Conservation (phyloP, 1,284 basidiomycete genomes). For the Peniophora sp. region DNA sequence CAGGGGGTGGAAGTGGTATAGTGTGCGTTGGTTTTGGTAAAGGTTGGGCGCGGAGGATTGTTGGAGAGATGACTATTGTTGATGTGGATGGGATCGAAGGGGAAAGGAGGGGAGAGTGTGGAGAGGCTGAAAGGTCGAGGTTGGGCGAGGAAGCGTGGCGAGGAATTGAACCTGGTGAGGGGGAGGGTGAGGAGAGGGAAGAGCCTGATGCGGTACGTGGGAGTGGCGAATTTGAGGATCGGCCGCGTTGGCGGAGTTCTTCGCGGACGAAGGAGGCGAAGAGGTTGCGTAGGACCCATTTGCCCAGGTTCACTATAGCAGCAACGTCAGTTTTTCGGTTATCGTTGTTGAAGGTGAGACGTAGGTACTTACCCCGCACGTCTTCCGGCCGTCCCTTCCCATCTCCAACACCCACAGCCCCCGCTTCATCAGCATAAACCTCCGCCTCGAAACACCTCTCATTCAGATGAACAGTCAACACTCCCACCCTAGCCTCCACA, state of each 20-base stretch:
- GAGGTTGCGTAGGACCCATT: slow-evolving; percentile 72
- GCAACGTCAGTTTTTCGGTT: slow-evolving; percentile 16
- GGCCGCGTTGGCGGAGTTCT: slow-evolving; percentile 36
- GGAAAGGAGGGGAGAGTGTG: slow-evolving; percentile 9
- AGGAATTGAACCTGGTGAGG: slow-evolving; percentile 1
- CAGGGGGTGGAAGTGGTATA: slow-evolving; percentile 33
- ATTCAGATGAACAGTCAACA: slow-evolving; percentile 82
- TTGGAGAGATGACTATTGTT: slow-evolving; percentile 46
- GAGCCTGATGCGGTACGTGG: slow-evolving; percentile 19
- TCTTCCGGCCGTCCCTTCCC: slow-evolving; percentile 58
- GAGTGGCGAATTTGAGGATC: slow-evolving; percentile 21
- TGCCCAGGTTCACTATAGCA: slow-evolving; percentile 66
- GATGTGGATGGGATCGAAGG: slow-evolving; percentile 12
- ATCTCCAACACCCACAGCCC: slow-evolving; percentile 26
- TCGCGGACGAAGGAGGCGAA: slow-evolving; percentile 67
- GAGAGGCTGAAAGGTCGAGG: slow-evolving; percentile 1
- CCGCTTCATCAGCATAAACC: slow-evolving; percentile 89
- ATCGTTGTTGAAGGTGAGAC: slow-evolving; percentile 3
- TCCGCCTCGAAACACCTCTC: slow-evolving; percentile 92
- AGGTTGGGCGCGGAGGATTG: slow-evolving; percentile 56
- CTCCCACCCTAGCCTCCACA: slow-evolving; percentile 86
- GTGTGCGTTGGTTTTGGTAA: slow-evolving; percentile 32
- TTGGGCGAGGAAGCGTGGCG: slow-evolving; percentile 1
- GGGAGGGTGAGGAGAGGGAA: slow-evolving; percentile 15
- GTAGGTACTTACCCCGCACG: slow-evolving; percentile 54